These are phyloP conservation scores for Xylaria sp. DNA, from an alignment of 2,329 filamentous ascomycete genomes.

Conservation along the genomic window DNA sequence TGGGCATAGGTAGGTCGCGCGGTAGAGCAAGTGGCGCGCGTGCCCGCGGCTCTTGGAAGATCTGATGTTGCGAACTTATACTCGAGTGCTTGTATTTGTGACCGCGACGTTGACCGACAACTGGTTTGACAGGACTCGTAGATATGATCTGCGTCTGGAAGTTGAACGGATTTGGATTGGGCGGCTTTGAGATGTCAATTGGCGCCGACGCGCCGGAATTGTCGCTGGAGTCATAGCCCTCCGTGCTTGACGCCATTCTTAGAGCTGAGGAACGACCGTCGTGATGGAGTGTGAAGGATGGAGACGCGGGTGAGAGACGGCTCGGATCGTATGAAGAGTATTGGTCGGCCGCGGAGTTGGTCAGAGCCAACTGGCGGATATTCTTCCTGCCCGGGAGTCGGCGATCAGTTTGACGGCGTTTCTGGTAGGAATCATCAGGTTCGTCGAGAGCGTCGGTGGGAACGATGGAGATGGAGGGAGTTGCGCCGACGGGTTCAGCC, in stretches of 20 bases:
- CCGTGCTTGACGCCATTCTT: slow-evolving; percentile 25
- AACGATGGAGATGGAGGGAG: slow-evolving; percentile 29
- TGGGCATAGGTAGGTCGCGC: slow-evolving; percentile 87
- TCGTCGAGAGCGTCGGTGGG: slow-evolving; percentile 28
- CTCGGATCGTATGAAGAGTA: slow-evolving; percentile 30
- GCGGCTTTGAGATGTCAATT: slow-evolving; percentile 35
- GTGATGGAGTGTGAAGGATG: slow-evolving; percentile 26
- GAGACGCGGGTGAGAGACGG: slow-evolving; percentile 30
- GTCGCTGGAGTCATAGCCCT: slow-evolving; percentile 26
- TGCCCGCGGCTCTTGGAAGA: slow-evolving; percentile 87
- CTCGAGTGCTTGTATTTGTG: slow-evolving; percentile 98
- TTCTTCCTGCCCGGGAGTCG: slow-evolving; percentile 4
- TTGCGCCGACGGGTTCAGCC: slow-evolving; percentile 12
- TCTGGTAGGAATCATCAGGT: slow-evolving; percentile 8
- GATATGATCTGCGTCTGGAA: slow-evolving; percentile 80
- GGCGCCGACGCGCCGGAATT: slow-evolving; percentile 26
- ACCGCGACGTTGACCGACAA: slow-evolving; percentile 83
- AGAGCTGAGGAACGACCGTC: slow-evolving; percentile 12
- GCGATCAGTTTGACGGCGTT: slow-evolving; percentile 3
- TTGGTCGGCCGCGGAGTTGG: slow-evolving; percentile 17
- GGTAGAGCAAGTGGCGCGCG: slow-evolving; percentile 83
- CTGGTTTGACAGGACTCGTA: slow-evolving; percentile 71
- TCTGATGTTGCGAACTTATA: slow-evolving; percentile 81
- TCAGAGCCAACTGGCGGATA: slow-evolving; percentile 10
- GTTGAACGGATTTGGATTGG: slow-evolving; percentile 72